Base-by-base conservation (phyloP, 2,329 filamentous ascomycete genomes). In the Niveomyces coronatus region DNA sequence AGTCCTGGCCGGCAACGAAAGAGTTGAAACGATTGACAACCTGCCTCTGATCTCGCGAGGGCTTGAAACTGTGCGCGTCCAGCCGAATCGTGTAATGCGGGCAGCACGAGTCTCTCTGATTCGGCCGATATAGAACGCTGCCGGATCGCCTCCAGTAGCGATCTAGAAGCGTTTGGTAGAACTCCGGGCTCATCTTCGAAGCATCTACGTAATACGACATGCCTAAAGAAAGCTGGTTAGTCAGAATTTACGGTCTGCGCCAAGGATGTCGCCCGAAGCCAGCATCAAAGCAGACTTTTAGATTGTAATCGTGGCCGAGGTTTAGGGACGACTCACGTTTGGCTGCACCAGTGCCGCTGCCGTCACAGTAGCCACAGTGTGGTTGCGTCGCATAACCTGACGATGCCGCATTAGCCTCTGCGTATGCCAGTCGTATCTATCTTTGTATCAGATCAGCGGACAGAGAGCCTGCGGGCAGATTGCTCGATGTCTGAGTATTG, bases 31-130 rank as follows among this genome's bases (percentile, higher is more conserved):
- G 74, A 56, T 89, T 86, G 47, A 86, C 58, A 1, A 80, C 70
- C 53, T 87, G 81, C 26, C 85, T 70, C 51, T 91, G 85, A 50
- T 85, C 79, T 54, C 74, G 77, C 19, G 74, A 71, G 5, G 83
- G 67, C 47, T 73, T 77, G 59, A 83, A 84, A 27, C 68, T 62
- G 32, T 64, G 57, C 17, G 76, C 75, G 49, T 85, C 81, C 15
- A 88, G 66, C 32, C 83, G 76, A 38, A 91, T 79, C 1, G 83
- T 87, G 56, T 89, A 96, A 53, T 95, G 87, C 31, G 88, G 87
- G 57, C 91, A 98, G 53, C 91, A 98, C 44, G 86, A 84, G 40
- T 78, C 70, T 42, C 72, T 71, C 50, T 85, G 79, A 57, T 91
- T 82, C 11, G 85, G 84, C 44, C 85, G 77, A 60, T 91, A 91